phyloP scores from a whole-genome alignment of 2,329 filamentous ascomycete species.

The Harringtonia aguacate region DNA sequence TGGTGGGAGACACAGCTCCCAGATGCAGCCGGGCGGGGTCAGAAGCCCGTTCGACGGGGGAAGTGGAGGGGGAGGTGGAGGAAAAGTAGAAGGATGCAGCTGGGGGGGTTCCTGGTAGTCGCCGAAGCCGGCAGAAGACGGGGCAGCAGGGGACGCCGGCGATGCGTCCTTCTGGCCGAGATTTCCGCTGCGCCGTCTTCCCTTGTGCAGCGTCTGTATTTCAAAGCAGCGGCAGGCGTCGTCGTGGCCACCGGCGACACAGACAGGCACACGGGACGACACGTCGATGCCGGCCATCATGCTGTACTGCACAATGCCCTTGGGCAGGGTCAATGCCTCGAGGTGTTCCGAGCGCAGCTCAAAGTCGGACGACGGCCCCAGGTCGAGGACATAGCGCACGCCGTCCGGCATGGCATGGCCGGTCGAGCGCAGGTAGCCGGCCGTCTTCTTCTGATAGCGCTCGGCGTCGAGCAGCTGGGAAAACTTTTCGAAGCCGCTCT shows the following conservation, averaged over 20 bases:
- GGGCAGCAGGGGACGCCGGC: too few relatives aligned
- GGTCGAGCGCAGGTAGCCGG: neutral
- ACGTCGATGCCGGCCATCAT: neutral
- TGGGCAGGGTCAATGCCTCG: slow-evolving; percentile 11
- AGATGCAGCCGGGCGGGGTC: slow-evolving; percentile 1
- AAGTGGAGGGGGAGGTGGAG: too few relatives aligned
- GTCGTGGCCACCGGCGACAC: slow-evolving; percentile 28
- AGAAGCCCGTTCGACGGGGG: too few relatives aligned
- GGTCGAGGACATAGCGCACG: slow-evolving; percentile 15
- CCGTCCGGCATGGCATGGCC: slow-evolving; percentile 6
- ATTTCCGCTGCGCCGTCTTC: neutral
- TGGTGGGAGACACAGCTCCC: slow-evolving; percentile 14
- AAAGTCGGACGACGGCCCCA: slow-evolving; percentile 11
- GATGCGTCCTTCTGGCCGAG: too few relatives aligned
- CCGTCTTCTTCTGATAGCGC: slow-evolving; percentile 6
- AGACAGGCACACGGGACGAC: neutral
- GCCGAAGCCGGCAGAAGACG: too few relatives aligned
- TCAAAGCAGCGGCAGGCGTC: slow-evolving; percentile 25
- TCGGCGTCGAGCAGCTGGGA: slow-evolving; percentile 7
- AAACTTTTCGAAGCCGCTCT: slow-evolving; percentile 9
- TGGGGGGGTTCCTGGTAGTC: too few relatives aligned
- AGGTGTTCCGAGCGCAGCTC: slow-evolving; percentile 10
- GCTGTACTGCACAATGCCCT: slow-evolving; percentile 12
- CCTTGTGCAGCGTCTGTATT: neutral
- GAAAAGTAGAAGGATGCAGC: too few relatives aligned